Percentiles rank a stretch among this genome's conserved stretches.
Evolutionary conservation across 2,329 filamentous ascomycete genomes (phyloP).

Genomic region (Lecanicillium sp.): DNA sequence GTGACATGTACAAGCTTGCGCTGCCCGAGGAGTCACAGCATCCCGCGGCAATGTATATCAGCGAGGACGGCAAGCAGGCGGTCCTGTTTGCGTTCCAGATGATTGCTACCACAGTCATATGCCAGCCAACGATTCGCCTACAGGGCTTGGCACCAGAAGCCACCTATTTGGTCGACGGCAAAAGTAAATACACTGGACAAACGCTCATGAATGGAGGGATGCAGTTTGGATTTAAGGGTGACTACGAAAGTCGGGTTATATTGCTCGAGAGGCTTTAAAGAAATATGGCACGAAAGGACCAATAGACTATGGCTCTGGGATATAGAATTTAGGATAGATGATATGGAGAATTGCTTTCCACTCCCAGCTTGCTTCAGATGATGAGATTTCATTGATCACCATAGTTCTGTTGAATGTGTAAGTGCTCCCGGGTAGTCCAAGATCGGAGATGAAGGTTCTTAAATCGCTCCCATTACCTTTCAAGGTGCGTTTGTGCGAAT

Average conservation of each 20-base stretch:
- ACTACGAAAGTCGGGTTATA: conserved; percentile 1
- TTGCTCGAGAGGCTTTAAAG: background rate
- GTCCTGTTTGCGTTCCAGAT: conserved; percentile 53
- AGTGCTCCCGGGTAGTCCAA: no score
- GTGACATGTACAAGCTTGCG: conserved; percentile 50
- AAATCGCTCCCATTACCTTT: no score
- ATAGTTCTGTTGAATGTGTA: no score
- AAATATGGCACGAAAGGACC: no score
- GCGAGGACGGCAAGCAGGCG: conserved; percentile 36
- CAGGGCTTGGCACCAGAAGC: conserved; percentile 47
- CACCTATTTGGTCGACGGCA: conserved; percentile 43
- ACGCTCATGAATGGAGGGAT: conserved; percentile 41
- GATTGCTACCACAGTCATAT: conserved; percentile 42
- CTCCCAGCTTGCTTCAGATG: no score
- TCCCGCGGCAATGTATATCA: conserved; percentile 52
- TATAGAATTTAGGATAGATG: no score
- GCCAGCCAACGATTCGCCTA: conserved; percentile 42
- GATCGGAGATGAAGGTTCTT: no score
- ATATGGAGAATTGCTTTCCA: no score
- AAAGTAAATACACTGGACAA: conserved; percentile 43
- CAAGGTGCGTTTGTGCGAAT: no score
- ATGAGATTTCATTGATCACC: no score
- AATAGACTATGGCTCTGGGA: no score
- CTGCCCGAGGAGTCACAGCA: conserved; percentile 51
- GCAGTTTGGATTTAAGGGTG: conserved; percentile 1